Conservation (phyloP, 2,329 filamentous ascomycete species). For the Penicillium digitatum region DNA sequence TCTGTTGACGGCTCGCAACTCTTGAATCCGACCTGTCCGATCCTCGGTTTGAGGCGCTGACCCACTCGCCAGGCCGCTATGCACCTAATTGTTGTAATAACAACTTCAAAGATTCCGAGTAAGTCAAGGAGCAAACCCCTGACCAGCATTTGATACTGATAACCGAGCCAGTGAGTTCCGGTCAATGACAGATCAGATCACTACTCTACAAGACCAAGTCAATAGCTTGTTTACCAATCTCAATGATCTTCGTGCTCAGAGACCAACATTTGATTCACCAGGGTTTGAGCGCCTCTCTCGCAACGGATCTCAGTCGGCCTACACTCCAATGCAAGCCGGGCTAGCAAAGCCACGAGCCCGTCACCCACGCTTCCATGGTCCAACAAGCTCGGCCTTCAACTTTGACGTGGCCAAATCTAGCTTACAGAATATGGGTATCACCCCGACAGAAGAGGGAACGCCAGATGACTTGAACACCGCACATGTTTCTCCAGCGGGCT, state of each 20-base stretch:
- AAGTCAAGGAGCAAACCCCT: conserved; percentile 21
- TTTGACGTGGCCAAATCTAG: conserved; percentile 84
- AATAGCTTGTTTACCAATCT: conserved; percentile 70
- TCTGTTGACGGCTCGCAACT: background rate
- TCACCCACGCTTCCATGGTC: conserved; percentile 70
- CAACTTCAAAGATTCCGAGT: conserved; percentile 86
- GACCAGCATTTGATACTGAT: conserved; percentile 2
- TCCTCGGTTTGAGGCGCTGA: background rate
- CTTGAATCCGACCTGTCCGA: background rate
- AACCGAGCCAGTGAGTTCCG: conserved; percentile 63
- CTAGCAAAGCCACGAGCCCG: conserved; percentile 50
- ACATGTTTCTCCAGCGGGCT: conserved; percentile 51
- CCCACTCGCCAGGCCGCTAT: conserved; percentile 50
- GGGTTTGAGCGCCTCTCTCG: conserved; percentile 35
- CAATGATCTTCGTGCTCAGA: conserved; percentile 58
- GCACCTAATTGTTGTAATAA: conserved; percentile 65
- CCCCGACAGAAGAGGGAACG: conserved; percentile 55
- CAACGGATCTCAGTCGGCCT: conserved; percentile 39
- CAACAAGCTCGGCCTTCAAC: conserved; percentile 80
- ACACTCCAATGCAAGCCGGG: conserved; percentile 38
- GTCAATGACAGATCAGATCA: conserved; percentile 70
- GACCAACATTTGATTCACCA: conserved; percentile 33
- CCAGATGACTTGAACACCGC: conserved; percentile 56
- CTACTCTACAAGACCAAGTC: conserved; percentile 77
- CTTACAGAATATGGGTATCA: conserved; percentile 84